phyloP scores from a whole-genome alignment of 2,329 filamentous ascomycete genomes.

The Talaromyces piceae region DNA sequence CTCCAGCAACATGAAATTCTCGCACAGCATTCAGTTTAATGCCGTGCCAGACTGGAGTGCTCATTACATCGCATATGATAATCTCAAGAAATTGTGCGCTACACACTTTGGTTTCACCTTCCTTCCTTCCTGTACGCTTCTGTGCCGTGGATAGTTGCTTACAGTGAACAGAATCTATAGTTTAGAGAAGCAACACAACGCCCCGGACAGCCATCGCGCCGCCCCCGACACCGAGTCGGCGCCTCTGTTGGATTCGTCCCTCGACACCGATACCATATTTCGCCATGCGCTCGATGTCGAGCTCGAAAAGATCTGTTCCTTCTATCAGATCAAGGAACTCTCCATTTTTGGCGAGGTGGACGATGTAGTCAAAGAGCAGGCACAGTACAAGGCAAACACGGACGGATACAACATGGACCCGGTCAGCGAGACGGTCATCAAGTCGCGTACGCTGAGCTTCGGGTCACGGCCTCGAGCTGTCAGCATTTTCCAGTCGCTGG shows the following conservation, averaged over 20 bases:
- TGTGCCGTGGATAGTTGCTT: constrained; percentile 4
- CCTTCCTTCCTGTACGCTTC: background rate
- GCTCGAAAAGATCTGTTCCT: constrained; percentile 86
- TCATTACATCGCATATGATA: constrained; percentile 97
- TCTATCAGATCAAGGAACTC: constrained; percentile 81
- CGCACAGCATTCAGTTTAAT: constrained; percentile 98
- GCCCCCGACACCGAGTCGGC: constrained; percentile 71
- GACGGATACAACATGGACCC: constrained; percentile 38
- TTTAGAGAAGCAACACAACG: constrained; percentile 77
- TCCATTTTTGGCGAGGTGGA: constrained; percentile 79
- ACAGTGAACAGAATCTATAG: constrained; percentile 67
- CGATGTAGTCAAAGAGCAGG: constrained; percentile 66
- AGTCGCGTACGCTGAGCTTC: constrained; percentile 34
- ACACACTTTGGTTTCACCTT: background rate
- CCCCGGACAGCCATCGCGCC: constrained; percentile 43
- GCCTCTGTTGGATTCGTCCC: constrained; percentile 61
- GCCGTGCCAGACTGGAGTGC: constrained; percentile 99
- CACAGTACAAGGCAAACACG: constrained; percentile 56
- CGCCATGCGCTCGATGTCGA: constrained; percentile 75
- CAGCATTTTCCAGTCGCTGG: constrained; percentile 49
- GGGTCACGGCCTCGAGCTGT: constrained; percentile 36
- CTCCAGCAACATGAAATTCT: constrained; percentile 99
- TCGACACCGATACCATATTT: constrained; percentile 76
- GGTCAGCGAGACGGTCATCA: constrained; percentile 34
- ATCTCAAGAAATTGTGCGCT: constrained; percentile 91